Conservation (phyloP, 2,329 filamentous ascomycete genomes). For the Aspergillus chevalieri region DNA sequence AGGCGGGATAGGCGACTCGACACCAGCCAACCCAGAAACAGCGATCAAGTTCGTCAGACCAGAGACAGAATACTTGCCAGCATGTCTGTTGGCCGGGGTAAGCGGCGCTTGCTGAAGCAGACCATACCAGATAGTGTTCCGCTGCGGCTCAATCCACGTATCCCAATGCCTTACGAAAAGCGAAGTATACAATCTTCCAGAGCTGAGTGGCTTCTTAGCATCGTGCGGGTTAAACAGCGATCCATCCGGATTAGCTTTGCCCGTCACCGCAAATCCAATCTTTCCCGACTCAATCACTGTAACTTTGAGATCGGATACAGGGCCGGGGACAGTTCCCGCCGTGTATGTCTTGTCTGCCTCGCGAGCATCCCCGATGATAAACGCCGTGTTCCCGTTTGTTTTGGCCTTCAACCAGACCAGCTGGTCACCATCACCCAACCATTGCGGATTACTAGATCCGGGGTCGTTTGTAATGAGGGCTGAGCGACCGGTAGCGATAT, state of each 20-base stretch:
- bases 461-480: slow-evolving; percentile 40
- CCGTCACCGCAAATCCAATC: slow-evolving; percentile 43
- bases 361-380: slow-evolving; percentile 39
- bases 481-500: slow-evolving; percentile 36
- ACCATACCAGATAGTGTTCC: slow-evolving; percentile 46
- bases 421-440: slow-evolving; percentile 39
- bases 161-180: slow-evolving; percentile 52
- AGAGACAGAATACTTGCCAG: slow-evolving; percentile 35
- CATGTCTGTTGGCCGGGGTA: slow-evolving; percentile 30
- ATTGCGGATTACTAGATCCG: slow-evolving; percentile 41
- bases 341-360: slow-evolving; percentile 37
- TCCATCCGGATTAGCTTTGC: slow-evolving; percentile 43
- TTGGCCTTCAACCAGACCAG: slow-evolving; percentile 43
- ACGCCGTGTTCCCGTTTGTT: slow-evolving; percentile 42
- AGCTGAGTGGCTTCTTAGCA: slow-evolving; percentile 40
- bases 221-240: slow-evolving; percentile 47
- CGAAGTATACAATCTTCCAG: slow-evolving; percentile 45
- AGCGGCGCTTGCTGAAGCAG: slow-evolving; percentile 38
- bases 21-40: slow-evolving; percentile 31
- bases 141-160: slow-evolving; percentile 43
- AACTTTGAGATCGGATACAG: slow-evolving; percentile 42
- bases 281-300: slow-evolving; percentile 36
- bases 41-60: slow-evolving; percentile 40
- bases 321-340: slow-evolving; percentile 41
- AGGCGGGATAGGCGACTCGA: slow-evolving; percentile 45